These are phyloP conservation scores for Hordeum pubiflorum DNA, from an alignment of 202 grass and related monocot species.

Conservation along the genomic window DNA sequence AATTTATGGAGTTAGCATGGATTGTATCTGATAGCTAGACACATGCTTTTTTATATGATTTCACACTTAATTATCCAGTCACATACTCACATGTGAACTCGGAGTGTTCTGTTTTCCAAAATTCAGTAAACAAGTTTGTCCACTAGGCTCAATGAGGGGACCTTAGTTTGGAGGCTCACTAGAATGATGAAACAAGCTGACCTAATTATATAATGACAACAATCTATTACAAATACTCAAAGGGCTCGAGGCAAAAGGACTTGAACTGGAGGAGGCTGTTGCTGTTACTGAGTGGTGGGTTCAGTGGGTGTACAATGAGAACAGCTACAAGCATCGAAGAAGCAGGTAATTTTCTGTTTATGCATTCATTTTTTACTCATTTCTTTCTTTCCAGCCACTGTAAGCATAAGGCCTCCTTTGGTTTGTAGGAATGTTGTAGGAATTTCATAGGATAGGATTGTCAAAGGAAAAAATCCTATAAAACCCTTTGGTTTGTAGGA, in stretches of 20 bases:
- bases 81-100: not conserved
- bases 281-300: conserved; percentile 30
- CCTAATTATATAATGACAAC: conserved; percentile 63
- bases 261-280: conserved; percentile 63
- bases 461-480: too few relatives aligned
- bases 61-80: not conserved
- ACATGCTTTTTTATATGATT: not conserved
- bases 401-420: too few relatives aligned
- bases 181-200: conserved; percentile 68
- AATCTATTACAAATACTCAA: conserved; percentile 67
- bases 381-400: not conserved
- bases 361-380: not conserved
- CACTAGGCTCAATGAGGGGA: conserved; percentile 45
- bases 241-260: conserved; percentile 48
- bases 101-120: not conserved
- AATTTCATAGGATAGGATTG: too few relatives aligned
- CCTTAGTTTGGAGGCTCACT: conserved; percentile 72
- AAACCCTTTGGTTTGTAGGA: too few relatives aligned
- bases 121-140: conserved; percentile 12
- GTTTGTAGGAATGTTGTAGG: too few relatives aligned
- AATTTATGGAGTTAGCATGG: not conserved
- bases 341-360: conserved; percentile 54
- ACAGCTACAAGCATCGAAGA: conserved; percentile 63
- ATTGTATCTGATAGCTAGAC: not conserved
- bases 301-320: conserved; percentile 86